Conservation (phyloP, 192 early-diverging fungal genomes). For the Entophlyctis helioformis region DNA sequence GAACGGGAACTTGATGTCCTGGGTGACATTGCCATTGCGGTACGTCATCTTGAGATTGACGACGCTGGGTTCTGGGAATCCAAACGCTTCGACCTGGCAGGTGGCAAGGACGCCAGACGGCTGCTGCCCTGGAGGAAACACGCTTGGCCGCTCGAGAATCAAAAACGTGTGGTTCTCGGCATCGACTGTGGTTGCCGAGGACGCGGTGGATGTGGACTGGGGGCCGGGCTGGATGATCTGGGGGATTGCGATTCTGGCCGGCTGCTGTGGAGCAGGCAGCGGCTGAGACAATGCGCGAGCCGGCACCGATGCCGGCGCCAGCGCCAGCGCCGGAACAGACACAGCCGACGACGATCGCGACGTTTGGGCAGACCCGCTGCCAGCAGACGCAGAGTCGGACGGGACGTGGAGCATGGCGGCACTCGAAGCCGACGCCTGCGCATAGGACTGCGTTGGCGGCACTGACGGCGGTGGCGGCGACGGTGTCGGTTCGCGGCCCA, state of each 20-base stretch:
- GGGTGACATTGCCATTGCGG: slow-evolving; percentile 1
- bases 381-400: too few species aligned
- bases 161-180: slow-evolving; percentile 9
- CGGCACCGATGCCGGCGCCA: too few species aligned
- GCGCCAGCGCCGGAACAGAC: too few species aligned
- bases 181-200: slow-evolving; percentile 5
- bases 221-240: background rate
- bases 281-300: background rate
- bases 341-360: slow-evolving; percentile 1
- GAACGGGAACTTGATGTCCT: slow-evolving; percentile 63
- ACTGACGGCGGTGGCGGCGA: too few species aligned
- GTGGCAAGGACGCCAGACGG: background rate
- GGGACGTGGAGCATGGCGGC: too few species aligned
- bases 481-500: too few species aligned
- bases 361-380: too few species aligned
- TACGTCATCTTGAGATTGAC: slow-evolving; percentile 32
- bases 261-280: background rate
- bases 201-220: too few species aligned
- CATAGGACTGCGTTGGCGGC: too few species aligned
- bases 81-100: slow-evolving; percentile 18
- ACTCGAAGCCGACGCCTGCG: too few species aligned
- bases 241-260: background rate
- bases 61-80: slow-evolving; percentile 7
- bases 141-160: background rate
- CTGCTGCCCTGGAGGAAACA: background rate